Evolutionary conservation across 495 filamentous ascomycete species (phyloP).

Genomic region (Cetradonia linearis): DNA sequence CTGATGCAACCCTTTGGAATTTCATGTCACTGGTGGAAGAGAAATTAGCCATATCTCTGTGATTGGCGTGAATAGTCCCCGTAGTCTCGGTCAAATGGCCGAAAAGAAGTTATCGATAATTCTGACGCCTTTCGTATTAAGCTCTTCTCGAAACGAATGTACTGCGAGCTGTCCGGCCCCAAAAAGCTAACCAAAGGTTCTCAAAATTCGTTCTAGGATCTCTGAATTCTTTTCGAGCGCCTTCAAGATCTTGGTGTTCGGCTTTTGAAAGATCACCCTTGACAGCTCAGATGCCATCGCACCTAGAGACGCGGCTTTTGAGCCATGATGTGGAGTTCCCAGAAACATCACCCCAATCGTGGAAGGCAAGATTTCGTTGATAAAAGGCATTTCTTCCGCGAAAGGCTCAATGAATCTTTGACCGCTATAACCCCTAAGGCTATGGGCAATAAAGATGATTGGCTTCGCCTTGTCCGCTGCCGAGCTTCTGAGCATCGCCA

Average conservation of each 20-base stretch:
- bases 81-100: constrained; percentile 12
- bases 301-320: constrained; percentile 16
- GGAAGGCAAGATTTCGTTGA: constrained; percentile 69
- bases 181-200: constrained; percentile 7
- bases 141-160: constrained; percentile 18
- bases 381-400: constrained; percentile 70
- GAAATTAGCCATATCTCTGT: constrained; percentile 36
- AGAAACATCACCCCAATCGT: constrained; percentile 27
- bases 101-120: constrained; percentile 12
- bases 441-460: constrained; percentile 25
- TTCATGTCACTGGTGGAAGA: constrained; percentile 27
- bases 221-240: constrained; percentile 12
- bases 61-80: constrained; percentile 30
- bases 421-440: constrained; percentile 22
- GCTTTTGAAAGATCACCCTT: background rate
- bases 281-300: constrained; percentile 7
- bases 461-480: background rate
- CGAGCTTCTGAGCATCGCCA: background rate
- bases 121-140: constrained; percentile 9
- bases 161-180: background rate
- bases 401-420: constrained; percentile 13
- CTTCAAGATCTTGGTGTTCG: constrained; percentile 8
- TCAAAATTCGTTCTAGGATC: constrained; percentile 9
- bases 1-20: constrained; percentile 29
- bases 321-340: constrained; percentile 30